phyloP scores from a whole-genome alignment of 75 land plant species.

The Ceratopteris richardii region DNA sequence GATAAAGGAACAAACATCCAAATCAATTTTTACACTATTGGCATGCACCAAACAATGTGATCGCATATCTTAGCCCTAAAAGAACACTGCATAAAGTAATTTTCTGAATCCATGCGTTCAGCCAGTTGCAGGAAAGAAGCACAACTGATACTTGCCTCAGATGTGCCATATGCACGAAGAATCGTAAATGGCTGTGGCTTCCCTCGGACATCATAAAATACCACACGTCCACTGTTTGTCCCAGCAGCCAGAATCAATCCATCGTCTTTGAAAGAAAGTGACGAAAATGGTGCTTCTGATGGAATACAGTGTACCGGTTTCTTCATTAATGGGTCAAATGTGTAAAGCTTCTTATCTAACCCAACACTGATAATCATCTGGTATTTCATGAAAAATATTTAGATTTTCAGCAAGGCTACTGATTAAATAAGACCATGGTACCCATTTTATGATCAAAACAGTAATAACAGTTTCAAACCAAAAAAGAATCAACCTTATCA shows the following conservation, averaged over 20 bases:
- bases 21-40: no score
- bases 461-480: no score
- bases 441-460: no score
- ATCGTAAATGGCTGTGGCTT: conserved; percentile 81
- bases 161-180: conserved; percentile 72
- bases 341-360: conserved; percentile 80
- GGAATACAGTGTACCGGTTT: conserved; percentile 56
- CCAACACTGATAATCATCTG: conserved; percentile 92
- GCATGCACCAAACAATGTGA: no score
- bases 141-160: conserved; percentile 48
- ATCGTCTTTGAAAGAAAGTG: conserved; percentile 82
- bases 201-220: conserved; percentile 93
- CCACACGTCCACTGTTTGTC: conserved; percentile 80
- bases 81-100: no score
- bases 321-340: conserved; percentile 59
- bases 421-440: no score
- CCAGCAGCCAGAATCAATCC: conserved; percentile 86
- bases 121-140: no score
- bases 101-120: no score
- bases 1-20: no score
- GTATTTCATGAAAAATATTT: neutral
- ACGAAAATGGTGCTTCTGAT: conserved; percentile 86
- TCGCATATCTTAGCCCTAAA: no score
- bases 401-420: no score
- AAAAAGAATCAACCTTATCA: conserved; percentile 81